Percentiles rank a stretch among this genome's conserved stretches.
phyloP scores from a whole-genome alignment of 169 alveolate species.

The Plasmodium knowlesi region DNA sequence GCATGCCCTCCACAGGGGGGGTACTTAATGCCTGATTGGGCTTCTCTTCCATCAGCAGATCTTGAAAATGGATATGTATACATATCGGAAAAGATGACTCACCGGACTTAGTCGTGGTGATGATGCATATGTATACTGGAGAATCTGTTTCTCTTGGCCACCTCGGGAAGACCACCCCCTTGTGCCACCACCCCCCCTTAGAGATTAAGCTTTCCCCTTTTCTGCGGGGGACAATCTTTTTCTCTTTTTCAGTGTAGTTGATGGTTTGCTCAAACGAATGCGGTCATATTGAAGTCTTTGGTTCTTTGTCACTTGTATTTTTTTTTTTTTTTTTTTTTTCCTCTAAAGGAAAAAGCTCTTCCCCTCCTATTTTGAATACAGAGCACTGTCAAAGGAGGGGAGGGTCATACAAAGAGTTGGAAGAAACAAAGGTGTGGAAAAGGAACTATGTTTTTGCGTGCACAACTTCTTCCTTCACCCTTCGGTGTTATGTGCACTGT shows the following conservation, averaged over 20 bases:
- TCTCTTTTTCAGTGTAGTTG: background rate
- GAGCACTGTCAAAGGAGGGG: background rate
- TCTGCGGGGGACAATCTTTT: background rate
- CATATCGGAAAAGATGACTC: background rate
- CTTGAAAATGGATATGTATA: background rate
- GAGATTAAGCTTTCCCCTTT: background rate
- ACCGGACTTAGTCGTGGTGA: background rate
- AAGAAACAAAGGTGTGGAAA: background rate
- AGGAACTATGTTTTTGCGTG: background rate
- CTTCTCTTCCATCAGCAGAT: background rate
- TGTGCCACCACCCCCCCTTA: background rate
- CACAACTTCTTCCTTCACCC: background rate
- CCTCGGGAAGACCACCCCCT: background rate
- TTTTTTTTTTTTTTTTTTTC: background rate
- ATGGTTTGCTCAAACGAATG: background rate
- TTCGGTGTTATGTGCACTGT: background rate
- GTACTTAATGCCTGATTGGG: background rate
- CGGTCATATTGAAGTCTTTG: background rate
- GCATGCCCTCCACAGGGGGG: background rate
- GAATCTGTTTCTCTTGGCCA: background rate
- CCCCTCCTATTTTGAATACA: background rate
- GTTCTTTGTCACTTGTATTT: background rate
- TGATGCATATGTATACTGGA: background rate
- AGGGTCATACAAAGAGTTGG: background rate
- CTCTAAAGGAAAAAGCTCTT: background rate